phyloP scores from a whole-genome alignment of 2,329 filamentous ascomycete genomes.

The Didymella lethalis region DNA sequence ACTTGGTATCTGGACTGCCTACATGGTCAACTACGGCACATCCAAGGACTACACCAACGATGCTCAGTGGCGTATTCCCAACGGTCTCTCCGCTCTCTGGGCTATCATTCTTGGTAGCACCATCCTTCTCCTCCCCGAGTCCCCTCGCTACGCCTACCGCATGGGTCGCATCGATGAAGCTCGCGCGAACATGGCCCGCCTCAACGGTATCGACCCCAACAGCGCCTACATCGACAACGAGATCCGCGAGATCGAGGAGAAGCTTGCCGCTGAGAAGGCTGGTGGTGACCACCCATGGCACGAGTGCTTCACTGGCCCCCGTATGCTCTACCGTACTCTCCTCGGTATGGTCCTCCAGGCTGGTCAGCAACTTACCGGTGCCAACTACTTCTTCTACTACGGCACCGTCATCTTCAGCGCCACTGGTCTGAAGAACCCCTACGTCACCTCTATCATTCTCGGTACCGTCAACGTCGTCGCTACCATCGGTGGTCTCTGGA shows the following conservation, averaged over 20 bases:
- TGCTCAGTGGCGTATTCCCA: conserved; percentile 69
- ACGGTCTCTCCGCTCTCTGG: conserved; percentile 66
- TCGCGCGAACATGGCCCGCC: conserved; percentile 60
- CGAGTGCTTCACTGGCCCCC: conserved; percentile 70
- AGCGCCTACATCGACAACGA: conserved; percentile 63
- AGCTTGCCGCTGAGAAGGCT: conserved; percentile 61
- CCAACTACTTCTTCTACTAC: conserved; percentile 71
- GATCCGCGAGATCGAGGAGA: conserved; percentile 64
- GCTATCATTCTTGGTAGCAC: conserved; percentile 62
- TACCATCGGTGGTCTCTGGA: conserved; percentile 56
- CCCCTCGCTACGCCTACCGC: conserved; percentile 66
- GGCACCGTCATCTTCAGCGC: conserved; percentile 57
- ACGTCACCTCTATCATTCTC: conserved; percentile 59
- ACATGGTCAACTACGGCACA: conserved; percentile 68
- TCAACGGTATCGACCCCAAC: conserved; percentile 64
- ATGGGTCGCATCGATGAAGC: conserved; percentile 61
- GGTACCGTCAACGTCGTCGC: conserved; percentile 60
- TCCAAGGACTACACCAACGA: conserved; percentile 57
- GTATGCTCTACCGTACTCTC: conserved; percentile 71
- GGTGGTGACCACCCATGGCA: conserved; percentile 54
- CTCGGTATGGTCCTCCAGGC: conserved; percentile 70
- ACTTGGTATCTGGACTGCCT: conserved; percentile 67
- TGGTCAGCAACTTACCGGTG: conserved; percentile 73
- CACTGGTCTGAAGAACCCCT: conserved; percentile 54
- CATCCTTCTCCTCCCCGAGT: conserved; percentile 64